Conservation (phyloP, 306 rosid genomes). For the Carpinus fangiana region DNA sequence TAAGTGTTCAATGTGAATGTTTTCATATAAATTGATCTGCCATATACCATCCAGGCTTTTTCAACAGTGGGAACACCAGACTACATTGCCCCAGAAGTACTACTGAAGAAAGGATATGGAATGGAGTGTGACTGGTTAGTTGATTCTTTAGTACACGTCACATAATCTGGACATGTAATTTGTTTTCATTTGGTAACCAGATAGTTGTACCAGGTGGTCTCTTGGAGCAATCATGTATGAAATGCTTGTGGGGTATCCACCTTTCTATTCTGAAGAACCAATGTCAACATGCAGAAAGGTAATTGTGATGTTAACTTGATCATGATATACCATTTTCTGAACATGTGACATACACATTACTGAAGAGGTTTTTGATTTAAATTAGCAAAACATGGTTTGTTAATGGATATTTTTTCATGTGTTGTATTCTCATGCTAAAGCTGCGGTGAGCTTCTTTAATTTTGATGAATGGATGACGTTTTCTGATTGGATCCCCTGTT, state of each 20-base stretch:
- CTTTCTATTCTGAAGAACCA: constrained; percentile 86
- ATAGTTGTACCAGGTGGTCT: constrained; percentile 71
- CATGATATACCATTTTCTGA: neutral
- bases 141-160: neutral
- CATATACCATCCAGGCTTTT: constrained; percentile 58
- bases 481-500: neutral
- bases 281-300: constrained; percentile 89
- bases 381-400: neutral
- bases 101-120: constrained; percentile 83
- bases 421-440: neutral
- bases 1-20: neutral
- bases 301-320: constrained; percentile 19
- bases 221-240: constrained; percentile 95
- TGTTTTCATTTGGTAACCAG: constrained; percentile 10
- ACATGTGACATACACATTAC: neutral
- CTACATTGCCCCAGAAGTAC: constrained; percentile 87
- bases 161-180: constrained; percentile 6
- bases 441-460: neutral
- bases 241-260: constrained; percentile 91
- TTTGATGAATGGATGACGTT: too few relatives aligned
- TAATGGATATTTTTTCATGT: neutral
- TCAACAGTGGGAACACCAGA: constrained; percentile 94
- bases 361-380: neutral
- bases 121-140: constrained; percentile 88
- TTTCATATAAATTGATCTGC: constrained; percentile 21